Evolutionary conservation across 371 early-diverging fungal genomes (phyloP).

Genomic region (Rhizopus stolonifer): DNA sequence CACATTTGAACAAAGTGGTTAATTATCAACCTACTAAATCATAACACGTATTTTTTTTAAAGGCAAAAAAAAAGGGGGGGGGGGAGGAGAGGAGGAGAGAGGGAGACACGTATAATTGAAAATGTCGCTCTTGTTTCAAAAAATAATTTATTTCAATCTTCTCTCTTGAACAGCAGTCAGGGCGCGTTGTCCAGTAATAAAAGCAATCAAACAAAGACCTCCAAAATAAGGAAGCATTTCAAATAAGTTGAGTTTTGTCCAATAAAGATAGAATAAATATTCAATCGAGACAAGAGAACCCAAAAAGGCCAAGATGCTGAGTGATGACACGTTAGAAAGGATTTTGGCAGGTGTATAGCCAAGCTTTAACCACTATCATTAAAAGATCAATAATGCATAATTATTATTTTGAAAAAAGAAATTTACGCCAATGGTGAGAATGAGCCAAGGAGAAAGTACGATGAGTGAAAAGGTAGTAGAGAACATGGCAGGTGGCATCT

Average conservation of each 20-base stretch:
- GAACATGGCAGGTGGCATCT: slow-evolving; percentile 59
- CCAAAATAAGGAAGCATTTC: slow-evolving; percentile 67
- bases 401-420: not conserved
- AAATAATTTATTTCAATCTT: too few species aligned
- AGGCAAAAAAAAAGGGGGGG: too few species aligned
- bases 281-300: slow-evolving; percentile 56
- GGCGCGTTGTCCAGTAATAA: slow-evolving; percentile 62
- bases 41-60: too few species aligned
- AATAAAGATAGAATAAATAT: slow-evolving; percentile 67
- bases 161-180: slow-evolving; percentile 45
- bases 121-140: too few species aligned
- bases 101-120: too few species aligned
- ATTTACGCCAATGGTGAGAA: slow-evolving; percentile 60
- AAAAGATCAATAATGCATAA: not conserved
- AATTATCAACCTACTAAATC: too few species aligned
- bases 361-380: slow-evolving; percentile 53
- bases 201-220: slow-evolving; percentile 51
- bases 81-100: too few species aligned
- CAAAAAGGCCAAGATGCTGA: slow-evolving; percentile 58
- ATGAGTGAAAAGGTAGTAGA: slow-evolving; percentile 57
- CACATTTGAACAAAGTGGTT: too few species aligned
- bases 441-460: slow-evolving; percentile 66
- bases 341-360: slow-evolving; percentile 52
- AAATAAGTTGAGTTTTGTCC: slow-evolving; percentile 69
- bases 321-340: slow-evolving; percentile 27